Conservation (phyloP, 306 rosid species). For the Quercus wislizeni region DNA sequence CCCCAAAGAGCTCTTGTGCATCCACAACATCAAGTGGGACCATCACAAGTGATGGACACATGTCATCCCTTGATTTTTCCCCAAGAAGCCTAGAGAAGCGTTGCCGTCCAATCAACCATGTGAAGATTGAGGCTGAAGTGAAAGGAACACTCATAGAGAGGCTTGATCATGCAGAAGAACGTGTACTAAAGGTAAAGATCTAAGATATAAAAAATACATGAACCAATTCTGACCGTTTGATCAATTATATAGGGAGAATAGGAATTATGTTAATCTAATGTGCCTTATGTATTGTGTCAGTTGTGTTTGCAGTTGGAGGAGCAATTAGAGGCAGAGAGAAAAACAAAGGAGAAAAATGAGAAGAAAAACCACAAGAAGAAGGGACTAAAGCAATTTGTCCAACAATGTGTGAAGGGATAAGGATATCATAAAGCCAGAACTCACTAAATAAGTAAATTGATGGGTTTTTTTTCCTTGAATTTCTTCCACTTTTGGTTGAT, state of each 20-base stretch:
- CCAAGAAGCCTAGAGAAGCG: conserved; percentile 78
- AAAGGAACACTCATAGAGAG: conserved; percentile 78
- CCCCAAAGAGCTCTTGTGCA: conserved; percentile 30
- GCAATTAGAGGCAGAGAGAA: conserved; percentile 32
- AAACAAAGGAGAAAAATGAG: conserved; percentile 7
- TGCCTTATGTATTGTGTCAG: conserved; percentile 16
- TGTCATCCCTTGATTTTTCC: conserved; percentile 37
- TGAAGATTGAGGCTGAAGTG: conserved; percentile 51
- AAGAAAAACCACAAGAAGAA: conserved; percentile 28
- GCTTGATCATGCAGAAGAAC: conserved; percentile 63
- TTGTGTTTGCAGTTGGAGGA: conserved; percentile 62
- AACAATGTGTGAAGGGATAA: conserved; percentile 37
- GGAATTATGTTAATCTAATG: neutral
- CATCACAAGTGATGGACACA: conserved; percentile 32
- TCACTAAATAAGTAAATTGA: too few species aligned
- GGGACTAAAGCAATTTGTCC: conserved; percentile 51
- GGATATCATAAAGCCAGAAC: neutral
- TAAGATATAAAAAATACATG: neutral
- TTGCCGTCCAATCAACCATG: conserved; percentile 75
- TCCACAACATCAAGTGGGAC: conserved; percentile 46
- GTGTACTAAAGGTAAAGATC: conserved; percentile 53
- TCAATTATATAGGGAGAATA: neutral
- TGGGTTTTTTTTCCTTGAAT: too few species aligned
- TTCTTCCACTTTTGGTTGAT: too few species aligned
- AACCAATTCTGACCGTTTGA: neutral